These are phyloP conservation scores for Colletotrichum truncatum DNA, from an alignment of 2,329 filamentous ascomycete genomes.

Conservation along the genomic window DNA sequence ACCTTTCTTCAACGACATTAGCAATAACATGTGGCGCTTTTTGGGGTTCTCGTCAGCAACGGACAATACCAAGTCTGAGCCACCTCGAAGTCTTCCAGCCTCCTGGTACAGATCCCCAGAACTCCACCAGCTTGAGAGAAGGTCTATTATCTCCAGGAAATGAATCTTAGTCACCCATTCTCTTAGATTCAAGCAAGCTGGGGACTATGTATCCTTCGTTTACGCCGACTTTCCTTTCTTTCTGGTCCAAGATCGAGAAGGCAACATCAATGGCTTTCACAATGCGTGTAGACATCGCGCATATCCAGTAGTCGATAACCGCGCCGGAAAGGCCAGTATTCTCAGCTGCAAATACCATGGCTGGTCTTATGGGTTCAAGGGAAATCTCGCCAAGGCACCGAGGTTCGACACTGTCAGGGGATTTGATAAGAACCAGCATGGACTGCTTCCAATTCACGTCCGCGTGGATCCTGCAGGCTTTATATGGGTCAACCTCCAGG, in stretches of 20 bases:
- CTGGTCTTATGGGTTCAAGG: conserved; percentile 54
- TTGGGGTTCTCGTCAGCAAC: conserved; percentile 6
- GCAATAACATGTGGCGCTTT: conserved; percentile 22
- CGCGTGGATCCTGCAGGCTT: conserved; percentile 55
- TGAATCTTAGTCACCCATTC: conserved; percentile 40
- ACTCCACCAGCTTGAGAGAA: conserved; percentile 50
- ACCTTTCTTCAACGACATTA: background rate
- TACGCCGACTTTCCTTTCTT: conserved; percentile 35
- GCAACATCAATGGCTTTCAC: conserved; percentile 33
- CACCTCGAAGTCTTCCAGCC: conserved; percentile 34
- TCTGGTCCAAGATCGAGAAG: conserved; percentile 33
- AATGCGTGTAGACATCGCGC: conserved; percentile 34
- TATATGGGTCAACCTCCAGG: conserved; percentile 61
- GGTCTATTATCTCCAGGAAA: conserved; percentile 49
- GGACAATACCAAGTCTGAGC: conserved; percentile 5
- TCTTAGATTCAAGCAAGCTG: conserved; percentile 30
- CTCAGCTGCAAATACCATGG: conserved; percentile 48
- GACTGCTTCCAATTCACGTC: conserved; percentile 48
- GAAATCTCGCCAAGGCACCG: conserved; percentile 52
- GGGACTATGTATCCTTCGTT: conserved; percentile 31
- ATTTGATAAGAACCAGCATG: conserved; percentile 49
- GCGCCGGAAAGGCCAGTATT: conserved; percentile 28
- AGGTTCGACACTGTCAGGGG: conserved; percentile 47
- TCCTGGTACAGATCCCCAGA: conserved; percentile 37
- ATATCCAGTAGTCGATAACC: conserved; percentile 33